Conservation (phyloP, 805 yeast genomes). For the Saturnispora hagleri region DNA sequence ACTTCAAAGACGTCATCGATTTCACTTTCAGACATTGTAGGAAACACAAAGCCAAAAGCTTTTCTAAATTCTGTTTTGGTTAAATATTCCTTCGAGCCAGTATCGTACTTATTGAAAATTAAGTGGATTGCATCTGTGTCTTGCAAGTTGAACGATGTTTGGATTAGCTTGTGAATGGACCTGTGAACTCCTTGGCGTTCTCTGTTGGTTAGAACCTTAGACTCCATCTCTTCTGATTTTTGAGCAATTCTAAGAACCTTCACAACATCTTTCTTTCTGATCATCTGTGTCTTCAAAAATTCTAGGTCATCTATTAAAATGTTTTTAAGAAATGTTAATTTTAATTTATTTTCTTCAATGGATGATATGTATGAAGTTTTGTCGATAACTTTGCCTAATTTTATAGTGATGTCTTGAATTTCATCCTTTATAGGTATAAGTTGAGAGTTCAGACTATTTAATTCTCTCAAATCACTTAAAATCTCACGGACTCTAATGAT, state of each 20-base stretch:
- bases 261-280: slow-evolving; percentile 7
- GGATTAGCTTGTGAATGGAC: slow-evolving; percentile 9
- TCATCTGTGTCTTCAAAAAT: slow-evolving; percentile 1
- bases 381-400: slow-evolving; percentile 6
- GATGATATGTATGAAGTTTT: slow-evolving; percentile 1
- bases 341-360: slow-evolving; percentile 1
- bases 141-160: slow-evolving; percentile 6
- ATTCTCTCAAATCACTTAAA: slow-evolving; percentile 28
- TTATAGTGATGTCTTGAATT: slow-evolving; percentile 16
- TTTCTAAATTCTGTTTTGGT: slow-evolving; percentile 34
- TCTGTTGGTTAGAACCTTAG: neutral
- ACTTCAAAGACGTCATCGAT: slow-evolving; percentile 31
- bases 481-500: slow-evolving; percentile 25
- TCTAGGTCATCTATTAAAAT: neutral
- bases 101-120: slow-evolving; percentile 34
- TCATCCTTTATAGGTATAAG: slow-evolving; percentile 16
- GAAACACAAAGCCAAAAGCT: slow-evolving; percentile 35
- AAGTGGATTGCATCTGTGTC: slow-evolving; percentile 20
- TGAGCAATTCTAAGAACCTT: slow-evolving; percentile 9
- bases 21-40: slow-evolving; percentile 28
- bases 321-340: slow-evolving; percentile 2
- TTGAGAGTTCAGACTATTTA: slow-evolving; percentile 22
- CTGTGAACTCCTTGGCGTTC: neutral
- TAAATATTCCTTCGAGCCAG: slow-evolving; percentile 29
- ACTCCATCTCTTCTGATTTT: neutral